These are phyloP conservation scores for Trichoderma sp. DNA, from an alignment of 2,329 filamentous ascomycete genomes.

Conservation along the genomic window DNA sequence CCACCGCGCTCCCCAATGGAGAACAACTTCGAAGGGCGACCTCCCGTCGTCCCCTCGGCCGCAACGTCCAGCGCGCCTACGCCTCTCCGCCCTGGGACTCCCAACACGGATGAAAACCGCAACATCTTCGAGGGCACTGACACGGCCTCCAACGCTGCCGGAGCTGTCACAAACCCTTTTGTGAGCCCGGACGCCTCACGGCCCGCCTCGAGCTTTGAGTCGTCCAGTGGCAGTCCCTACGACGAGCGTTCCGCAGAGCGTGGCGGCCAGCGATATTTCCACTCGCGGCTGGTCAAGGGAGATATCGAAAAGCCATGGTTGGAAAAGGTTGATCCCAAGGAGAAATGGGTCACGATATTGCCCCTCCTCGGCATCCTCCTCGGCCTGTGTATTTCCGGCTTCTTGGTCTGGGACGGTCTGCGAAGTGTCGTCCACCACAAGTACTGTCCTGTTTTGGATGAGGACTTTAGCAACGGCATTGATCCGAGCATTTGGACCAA, in stretches of 20 bases:
- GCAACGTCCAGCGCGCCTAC: slow-evolving; percentile 39
- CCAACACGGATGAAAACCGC: slow-evolving; percentile 39
- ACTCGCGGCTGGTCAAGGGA: slow-evolving; percentile 66
- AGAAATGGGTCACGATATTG: slow-evolving; percentile 84
- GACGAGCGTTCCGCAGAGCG: slow-evolving; percentile 30
- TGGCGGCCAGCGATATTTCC: slow-evolving; percentile 58
- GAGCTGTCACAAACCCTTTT: slow-evolving; percentile 42
- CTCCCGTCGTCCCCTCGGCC: slow-evolving; percentile 31
- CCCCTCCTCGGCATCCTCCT: slow-evolving; percentile 68
- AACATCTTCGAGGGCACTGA: slow-evolving; percentile 44
- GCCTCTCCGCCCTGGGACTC: slow-evolving; percentile 41
- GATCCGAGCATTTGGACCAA: slow-evolving; percentile 65
- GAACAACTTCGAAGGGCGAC: slow-evolving; percentile 31
- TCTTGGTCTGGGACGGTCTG: slow-evolving; percentile 74
- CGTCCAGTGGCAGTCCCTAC: slow-evolving; percentile 40
- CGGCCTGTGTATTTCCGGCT: slow-evolving; percentile 64
- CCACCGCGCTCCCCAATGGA: slow-evolving; percentile 26
- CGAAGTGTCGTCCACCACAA: slow-evolving; percentile 69
- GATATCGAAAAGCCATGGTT: slow-evolving; percentile 76
- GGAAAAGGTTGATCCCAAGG: slow-evolving; percentile 67
- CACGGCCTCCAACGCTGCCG: slow-evolving; percentile 34
- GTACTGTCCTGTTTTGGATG: slow-evolving; percentile 66
- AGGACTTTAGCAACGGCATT: slow-evolving; percentile 60
- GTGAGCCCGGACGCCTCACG: slow-evolving; percentile 44
- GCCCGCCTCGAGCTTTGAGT: slow-evolving; percentile 47